Conservation (phyloP, 768 basidiomycete species). For the Suillus brevipes region DNA sequence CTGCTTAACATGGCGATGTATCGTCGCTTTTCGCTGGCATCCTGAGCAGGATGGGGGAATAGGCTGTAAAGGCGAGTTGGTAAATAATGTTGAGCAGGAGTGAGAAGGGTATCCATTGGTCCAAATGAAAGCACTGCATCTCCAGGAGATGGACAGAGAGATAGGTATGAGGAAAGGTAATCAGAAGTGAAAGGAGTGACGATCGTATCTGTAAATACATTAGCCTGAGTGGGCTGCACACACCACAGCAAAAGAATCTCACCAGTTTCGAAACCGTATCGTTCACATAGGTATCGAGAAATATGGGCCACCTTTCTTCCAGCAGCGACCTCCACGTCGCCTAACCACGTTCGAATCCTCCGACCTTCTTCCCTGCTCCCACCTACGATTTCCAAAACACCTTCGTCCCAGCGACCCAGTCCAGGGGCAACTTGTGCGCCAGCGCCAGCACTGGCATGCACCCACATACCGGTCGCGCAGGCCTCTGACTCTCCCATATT, state of each 20-base stretch:
- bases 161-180: slow-evolving; percentile 75
- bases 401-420: slow-evolving; percentile 77
- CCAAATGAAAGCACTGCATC: slow-evolving; percentile 82
- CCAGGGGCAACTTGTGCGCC: slow-evolving; percentile 25
- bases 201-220: slow-evolving; percentile 53
- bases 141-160: slow-evolving; percentile 66
- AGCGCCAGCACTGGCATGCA: slow-evolving; percentile 36
- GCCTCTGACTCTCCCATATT: slow-evolving; percentile 77
- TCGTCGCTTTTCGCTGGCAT: slow-evolving; percentile 66
- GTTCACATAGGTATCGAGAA: slow-evolving; percentile 73
- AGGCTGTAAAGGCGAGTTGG: slow-evolving; percentile 75
- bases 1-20: slow-evolving; percentile 73
- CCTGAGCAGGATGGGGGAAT: slow-evolving; percentile 82
- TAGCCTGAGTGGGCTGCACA: neutral
- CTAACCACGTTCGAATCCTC: slow-evolving; percentile 74
- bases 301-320: slow-evolving; percentile 65
- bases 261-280: slow-evolving; percentile 82
- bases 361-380: slow-evolving; percentile 74
- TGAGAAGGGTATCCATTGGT: slow-evolving; percentile 75
- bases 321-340: slow-evolving; percentile 74
- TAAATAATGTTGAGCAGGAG: slow-evolving; percentile 72
- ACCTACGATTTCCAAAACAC: slow-evolving; percentile 73
- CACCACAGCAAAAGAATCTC: slow-evolving; percentile 12
- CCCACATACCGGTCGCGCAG: slow-evolving; percentile 78
- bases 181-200: slow-evolving; percentile 79